These are phyloP conservation scores for Nyssa sinensis DNA, from an alignment of 148 eudicot genomes.

Conservation along the genomic window DNA sequence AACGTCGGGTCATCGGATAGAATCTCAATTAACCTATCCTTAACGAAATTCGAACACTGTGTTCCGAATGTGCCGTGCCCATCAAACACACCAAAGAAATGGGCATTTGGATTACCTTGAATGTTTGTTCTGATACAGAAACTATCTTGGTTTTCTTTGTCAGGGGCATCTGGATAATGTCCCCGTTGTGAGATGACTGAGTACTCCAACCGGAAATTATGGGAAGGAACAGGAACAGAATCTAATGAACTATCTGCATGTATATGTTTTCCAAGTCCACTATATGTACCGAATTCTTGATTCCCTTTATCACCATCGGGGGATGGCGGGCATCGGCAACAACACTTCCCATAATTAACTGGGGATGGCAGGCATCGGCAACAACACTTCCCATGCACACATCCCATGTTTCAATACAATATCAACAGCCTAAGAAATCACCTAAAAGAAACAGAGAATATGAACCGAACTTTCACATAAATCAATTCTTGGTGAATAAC, in stretches of 20 bases:
- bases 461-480: constrained; percentile 17
- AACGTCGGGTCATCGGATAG: constrained; percentile 50
- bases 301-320: constrained; percentile 34
- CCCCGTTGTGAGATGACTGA: constrained; percentile 72
- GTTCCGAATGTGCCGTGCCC: constrained; percentile 86
- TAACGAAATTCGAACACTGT: constrained; percentile 76
- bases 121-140: constrained; percentile 59
- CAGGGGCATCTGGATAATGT: constrained; percentile 75
- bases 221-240: constrained; percentile 59
- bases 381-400: constrained; percentile 79
- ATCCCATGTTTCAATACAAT: constrained; percentile 57
- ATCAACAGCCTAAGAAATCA: constrained; percentile 14
- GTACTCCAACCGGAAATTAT: constrained; percentile 61
- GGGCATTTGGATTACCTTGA: constrained; percentile 71
- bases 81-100: constrained; percentile 97
- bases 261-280: constrained; percentile 34
- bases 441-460: constrained; percentile 23
- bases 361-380: constrained; percentile 25
- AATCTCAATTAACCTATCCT: constrained; percentile 68
- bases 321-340: constrained; percentile 31
- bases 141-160: constrained; percentile 88
- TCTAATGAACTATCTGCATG: constrained; percentile 45
- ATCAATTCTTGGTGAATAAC: constrained; percentile 14
- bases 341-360: constrained; percentile 79
- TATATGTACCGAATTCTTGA: constrained; percentile 24